Evolutionary conservation across 108 stramenopile species (phyloP).

Genomic region (Conticribra guillardii): DNA sequence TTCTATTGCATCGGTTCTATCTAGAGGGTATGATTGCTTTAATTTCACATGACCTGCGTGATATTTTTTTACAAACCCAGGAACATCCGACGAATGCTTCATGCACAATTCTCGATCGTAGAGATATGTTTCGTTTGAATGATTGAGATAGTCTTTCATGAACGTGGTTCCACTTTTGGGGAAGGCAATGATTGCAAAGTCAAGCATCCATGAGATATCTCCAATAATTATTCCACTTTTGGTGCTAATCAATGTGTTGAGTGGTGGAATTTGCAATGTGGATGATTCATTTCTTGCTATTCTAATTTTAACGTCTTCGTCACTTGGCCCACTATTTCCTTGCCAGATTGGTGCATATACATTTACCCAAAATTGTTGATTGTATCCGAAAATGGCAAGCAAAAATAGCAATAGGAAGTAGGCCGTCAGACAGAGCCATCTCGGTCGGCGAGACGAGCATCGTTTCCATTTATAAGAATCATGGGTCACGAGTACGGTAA

Average conservation of each 20-base stretch:
- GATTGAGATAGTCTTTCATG: slow-evolving; percentile 54
- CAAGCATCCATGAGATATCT: slow-evolving; percentile 51
- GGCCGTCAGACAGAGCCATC: no score
- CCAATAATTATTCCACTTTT: slow-evolving; percentile 40
- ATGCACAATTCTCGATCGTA: slow-evolving; percentile 48
- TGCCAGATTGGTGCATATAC: no score
- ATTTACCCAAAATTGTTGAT: no score
- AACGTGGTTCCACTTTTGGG: slow-evolving; percentile 83
- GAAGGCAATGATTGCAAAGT: slow-evolving; percentile 83
- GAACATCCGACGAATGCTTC: slow-evolving; percentile 16
- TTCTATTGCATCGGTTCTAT: no score
- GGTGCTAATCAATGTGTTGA: slow-evolving; percentile 12
- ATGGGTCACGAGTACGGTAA: no score
- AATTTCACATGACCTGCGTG: slow-evolving; percentile 29
- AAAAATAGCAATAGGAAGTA: no score
- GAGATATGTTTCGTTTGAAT: slow-evolving; percentile 23
- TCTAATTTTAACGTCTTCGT: no score
- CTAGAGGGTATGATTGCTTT: slow-evolving; percentile 3
- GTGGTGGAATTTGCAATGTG: slow-evolving; percentile 24
- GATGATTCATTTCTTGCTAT: no score
- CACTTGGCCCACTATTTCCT: no score
- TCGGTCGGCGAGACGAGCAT: no score
- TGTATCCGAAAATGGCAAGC: no score
- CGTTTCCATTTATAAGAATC: no score
- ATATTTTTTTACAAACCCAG: slow-evolving; percentile 20